Evolutionary conservation across 257 asterid genomes (phyloP).

Genomic region (Schizonepeta tenuifolia): DNA sequence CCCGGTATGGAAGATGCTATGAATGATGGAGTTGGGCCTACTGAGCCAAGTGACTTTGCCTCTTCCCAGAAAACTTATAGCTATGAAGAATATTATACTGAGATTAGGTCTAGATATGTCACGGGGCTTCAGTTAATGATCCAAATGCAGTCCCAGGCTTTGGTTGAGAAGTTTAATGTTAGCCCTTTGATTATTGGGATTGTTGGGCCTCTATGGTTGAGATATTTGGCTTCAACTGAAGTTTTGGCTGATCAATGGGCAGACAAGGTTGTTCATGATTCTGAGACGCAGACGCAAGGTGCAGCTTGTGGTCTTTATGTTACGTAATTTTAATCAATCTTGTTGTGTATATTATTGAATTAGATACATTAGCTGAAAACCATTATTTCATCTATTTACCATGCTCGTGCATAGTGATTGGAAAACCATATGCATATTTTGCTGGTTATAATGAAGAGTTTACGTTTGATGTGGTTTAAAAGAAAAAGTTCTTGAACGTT

Average conservation of each 20-base stretch:
- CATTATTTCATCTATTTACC: neutral
- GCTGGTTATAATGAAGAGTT: neutral
- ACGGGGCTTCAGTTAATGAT: conserved; percentile 72
- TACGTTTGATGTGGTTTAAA: neutral
- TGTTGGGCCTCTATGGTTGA: conserved; percentile 68
- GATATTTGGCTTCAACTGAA: conserved; percentile 60
- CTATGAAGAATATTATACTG: conserved; percentile 55
- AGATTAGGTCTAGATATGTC: conserved; percentile 63
- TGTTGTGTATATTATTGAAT: conserved; percentile 6
- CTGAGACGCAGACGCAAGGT: conserved; percentile 71
- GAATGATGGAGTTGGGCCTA: conserved; percentile 55
- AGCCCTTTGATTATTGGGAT: conserved; percentile 73
- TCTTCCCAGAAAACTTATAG: conserved; percentile 33
- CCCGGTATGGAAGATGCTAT: conserved; percentile 25
- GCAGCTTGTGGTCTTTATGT: conserved; percentile 14
- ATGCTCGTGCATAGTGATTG: neutral
- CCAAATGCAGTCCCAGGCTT: conserved; percentile 74
- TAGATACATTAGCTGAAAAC: conserved; percentile 9
- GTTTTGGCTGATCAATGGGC: conserved; percentile 79
- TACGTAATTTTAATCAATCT: neutral
- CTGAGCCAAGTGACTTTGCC: conserved; percentile 65
- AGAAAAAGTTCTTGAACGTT: neutral
- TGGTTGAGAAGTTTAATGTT: conserved; percentile 70
- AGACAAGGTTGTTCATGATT: conserved; percentile 53
- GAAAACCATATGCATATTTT: neutral